These are phyloP conservation scores for Fraxinus paxiana DNA, from an alignment of 305 asterid genomes.

Conservation along the genomic window DNA sequence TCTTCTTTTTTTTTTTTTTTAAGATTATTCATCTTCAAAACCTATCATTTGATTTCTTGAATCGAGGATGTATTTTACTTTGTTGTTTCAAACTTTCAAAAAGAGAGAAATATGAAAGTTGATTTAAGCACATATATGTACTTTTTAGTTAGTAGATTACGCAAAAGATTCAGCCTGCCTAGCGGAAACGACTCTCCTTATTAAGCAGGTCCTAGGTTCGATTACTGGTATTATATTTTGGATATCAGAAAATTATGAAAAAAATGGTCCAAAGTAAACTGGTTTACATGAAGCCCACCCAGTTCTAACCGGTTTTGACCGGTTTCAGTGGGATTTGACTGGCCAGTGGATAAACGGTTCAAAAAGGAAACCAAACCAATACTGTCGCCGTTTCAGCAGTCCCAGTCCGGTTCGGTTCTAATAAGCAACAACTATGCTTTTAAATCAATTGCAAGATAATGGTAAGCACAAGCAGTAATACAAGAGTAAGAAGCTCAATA, in stretches of 20 bases:
- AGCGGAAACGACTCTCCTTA: neutral
- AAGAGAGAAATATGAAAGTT: neutral
- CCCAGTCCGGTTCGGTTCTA: neutral
- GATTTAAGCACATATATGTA: neutral
- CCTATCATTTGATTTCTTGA: neutral
- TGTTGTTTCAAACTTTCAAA: neutral
- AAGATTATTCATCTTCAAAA: neutral
- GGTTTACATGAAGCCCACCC: neutral
- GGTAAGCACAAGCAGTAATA: neutral
- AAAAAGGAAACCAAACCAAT: neutral
- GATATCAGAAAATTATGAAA: neutral
- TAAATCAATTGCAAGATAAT: neutral
- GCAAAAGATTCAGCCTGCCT: neutral
- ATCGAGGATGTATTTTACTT: neutral
- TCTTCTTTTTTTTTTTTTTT: neutral
- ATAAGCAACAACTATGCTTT: neutral
- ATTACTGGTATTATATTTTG: neutral
- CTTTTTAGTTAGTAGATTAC: neutral
- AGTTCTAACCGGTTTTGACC: neutral
- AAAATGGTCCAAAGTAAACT: neutral
- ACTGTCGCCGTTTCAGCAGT: neutral
- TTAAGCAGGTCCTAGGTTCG: neutral
- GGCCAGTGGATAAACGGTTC: neutral
- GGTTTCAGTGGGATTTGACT: neutral
- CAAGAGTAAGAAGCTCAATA: slow-evolving; percentile 4